Base-by-base conservation (phyloP, 2,329 filamentous ascomycete species). In the Colletotrichum chlorophyti region DNA sequence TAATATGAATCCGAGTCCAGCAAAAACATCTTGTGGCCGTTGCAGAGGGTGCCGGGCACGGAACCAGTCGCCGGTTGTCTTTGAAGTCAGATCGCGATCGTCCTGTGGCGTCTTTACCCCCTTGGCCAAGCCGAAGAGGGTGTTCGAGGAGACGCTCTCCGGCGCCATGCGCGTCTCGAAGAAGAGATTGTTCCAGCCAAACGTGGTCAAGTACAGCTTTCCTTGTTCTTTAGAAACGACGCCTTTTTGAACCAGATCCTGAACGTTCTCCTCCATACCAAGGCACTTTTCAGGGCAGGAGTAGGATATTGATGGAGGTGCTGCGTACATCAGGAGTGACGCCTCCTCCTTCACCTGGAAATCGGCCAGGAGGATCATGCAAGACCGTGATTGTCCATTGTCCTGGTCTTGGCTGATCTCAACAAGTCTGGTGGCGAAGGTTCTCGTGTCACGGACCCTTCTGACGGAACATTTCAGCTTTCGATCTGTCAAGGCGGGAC, bases 351-450 rank as follows among this genome's bases (percentile, higher is more conserved):
- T 62, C 4, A 70, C 63, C 24, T 82, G 79, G 52, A 83, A 83
- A 52, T 83, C 80, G 0, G 74, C 74, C 1, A 78, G 62, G 1
- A 79, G 64, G 47, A 79, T 72, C 26, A 82, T 61, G 47, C 76
- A 80, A 0, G 68, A 52, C 23, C 80, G 72, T 6, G 66, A 54
- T 3, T 65, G 58, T 9, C 74, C 75, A 45, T 75, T 67, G 0
- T 73, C 65, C 15, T 71, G 71, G 21, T 66, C 62, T 53, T 83
- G 80, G 47, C 68, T 72, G 24, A 82, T 72, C 57, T 78, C 70
- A 4, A 83, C 74, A 4, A 76, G 69, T 2, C 79, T 70, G 0
- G 80, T 83, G 3, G 75, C 74, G 51, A 83, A 83, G 1, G 77
- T 77, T 12, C 75, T 70, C 1, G 80, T 82, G 45, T 77, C 73